Conservation (phyloP, 805 yeast genomes). For the Maudiozyma barnettii region DNA sequence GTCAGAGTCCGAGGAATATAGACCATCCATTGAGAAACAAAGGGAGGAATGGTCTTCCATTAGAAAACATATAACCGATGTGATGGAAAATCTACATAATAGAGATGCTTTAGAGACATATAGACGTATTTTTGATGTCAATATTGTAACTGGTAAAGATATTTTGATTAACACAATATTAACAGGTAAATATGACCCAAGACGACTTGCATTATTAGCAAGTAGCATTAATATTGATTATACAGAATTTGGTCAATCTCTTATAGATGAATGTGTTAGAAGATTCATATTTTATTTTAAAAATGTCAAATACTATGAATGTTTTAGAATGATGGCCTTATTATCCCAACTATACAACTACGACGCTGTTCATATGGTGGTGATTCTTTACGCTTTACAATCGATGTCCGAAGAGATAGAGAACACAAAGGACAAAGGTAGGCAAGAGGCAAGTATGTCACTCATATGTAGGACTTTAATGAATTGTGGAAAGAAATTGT, state of each 20-base stretch:
- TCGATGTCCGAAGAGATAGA: conserved; percentile 24
- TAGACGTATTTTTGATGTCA: conserved; percentile 43
- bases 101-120: conserved; percentile 41
- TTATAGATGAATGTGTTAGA: background rate
- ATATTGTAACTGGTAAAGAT: conserved; percentile 55
- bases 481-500: conserved; percentile 44
- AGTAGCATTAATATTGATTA: conserved; percentile 29
- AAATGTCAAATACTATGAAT: background rate
- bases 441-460: conserved; percentile 36
- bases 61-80: conserved; percentile 37
- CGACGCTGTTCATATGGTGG: conserved; percentile 46
- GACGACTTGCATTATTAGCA: background rate
- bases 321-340: background rate
- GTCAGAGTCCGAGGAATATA: background rate
- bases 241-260: background rate
- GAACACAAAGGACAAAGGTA: conserved; percentile 36
- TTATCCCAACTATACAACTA: conserved; percentile 40
- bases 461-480: conserved; percentile 43
- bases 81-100: conserved; percentile 5
- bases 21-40: conserved; percentile 35
- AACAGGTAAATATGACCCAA: conserved; percentile 33
- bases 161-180: conserved; percentile 43
- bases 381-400: conserved; percentile 44
- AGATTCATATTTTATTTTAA: conserved; percentile 1
- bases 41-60: conserved; percentile 47